Evolutionary conservation across 148 eudicot species (phyloP).

Genomic region (Fallopia convolvulus): DNA sequence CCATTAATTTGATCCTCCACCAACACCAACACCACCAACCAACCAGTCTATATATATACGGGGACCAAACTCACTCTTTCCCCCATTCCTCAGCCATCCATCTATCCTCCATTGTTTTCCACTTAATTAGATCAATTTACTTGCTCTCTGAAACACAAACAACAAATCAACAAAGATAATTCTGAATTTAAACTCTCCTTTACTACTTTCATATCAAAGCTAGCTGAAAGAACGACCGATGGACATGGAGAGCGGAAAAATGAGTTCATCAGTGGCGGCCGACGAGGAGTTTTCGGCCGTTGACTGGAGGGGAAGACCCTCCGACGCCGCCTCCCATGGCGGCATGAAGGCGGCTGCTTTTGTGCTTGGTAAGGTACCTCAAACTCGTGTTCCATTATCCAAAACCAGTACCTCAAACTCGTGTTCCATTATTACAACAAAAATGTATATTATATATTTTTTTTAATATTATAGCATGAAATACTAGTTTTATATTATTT

Average conservation of each 20-base stretch:
- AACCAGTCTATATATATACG: neutral
- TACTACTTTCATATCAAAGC: neutral
- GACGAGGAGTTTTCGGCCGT: constrained; percentile 15
- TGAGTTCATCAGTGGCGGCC: neutral
- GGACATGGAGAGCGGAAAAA: neutral
- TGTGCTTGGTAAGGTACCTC: constrained; percentile 51
- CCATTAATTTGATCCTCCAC: neutral
- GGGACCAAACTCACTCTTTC: neutral
- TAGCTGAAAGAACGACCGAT: neutral
- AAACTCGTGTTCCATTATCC: too few relatives aligned
- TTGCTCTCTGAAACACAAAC: too few relatives aligned
- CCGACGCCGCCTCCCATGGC: constrained; percentile 55
- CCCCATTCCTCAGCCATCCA: too few relatives aligned
- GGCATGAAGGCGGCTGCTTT: constrained; percentile 87
- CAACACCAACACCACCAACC: neutral
- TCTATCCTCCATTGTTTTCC: too few relatives aligned
- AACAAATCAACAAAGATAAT: too few relatives aligned
- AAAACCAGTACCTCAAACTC: too few relatives aligned
- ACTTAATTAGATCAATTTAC: too few relatives aligned
- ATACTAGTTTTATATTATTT: too few relatives aligned
- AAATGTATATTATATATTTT: too few relatives aligned
- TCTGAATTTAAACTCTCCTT: neutral
- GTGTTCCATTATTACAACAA: too few relatives aligned
- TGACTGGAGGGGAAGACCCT: constrained; percentile 91
- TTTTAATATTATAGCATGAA: too few relatives aligned